Evolutionary conservation across 257 asterid genomes (phyloP).

Genomic region (Penstemon barbatus): DNA sequence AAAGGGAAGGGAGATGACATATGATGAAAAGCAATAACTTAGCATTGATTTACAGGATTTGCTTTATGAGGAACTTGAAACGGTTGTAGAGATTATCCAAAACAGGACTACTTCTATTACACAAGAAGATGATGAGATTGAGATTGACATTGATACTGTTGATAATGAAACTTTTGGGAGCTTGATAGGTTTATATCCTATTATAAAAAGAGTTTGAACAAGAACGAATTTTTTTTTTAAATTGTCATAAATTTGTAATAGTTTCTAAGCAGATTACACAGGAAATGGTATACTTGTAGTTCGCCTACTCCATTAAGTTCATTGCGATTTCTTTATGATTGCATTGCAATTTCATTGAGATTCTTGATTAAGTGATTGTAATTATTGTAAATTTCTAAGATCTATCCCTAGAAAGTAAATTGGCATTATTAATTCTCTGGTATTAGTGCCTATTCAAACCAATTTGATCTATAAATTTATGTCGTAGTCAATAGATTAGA

Average conservation of each 20-base stretch:
- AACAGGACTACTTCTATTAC: conserved; percentile 75
- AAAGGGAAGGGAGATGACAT: conserved; percentile 89
- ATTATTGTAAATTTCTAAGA: too few species aligned
- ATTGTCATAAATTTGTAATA: too few species aligned
- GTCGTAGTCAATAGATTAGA: too few species aligned
- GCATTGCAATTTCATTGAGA: neutral
- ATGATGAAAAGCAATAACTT: conserved; percentile 87
- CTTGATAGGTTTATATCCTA: conserved; percentile 58
- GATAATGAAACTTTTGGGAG: conserved; percentile 96
- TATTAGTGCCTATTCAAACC: too few species aligned
- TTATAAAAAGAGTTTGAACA: conserved; percentile 68
- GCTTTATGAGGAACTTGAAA: conserved; percentile 88
- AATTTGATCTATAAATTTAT: too few species aligned
- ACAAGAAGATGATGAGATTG: conserved; percentile 88
- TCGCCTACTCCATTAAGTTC: too few species aligned
- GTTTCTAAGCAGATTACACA: too few species aligned
- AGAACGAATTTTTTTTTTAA: conserved; percentile 39
- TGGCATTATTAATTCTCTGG: too few species aligned
- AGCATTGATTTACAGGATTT: conserved; percentile 67
- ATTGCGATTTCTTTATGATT: too few species aligned
- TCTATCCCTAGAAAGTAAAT: too few species aligned
- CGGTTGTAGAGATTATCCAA: conserved; percentile 71
- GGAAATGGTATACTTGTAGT: too few species aligned
- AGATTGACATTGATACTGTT: conserved; percentile 84
- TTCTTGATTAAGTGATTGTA: too few species aligned